Evolutionary conservation across 2,329 filamentous ascomycete genomes (phyloP), one percentile per base, ranked within the genome.

Genomic region (Ampelomyces quisqualis): DNA sequence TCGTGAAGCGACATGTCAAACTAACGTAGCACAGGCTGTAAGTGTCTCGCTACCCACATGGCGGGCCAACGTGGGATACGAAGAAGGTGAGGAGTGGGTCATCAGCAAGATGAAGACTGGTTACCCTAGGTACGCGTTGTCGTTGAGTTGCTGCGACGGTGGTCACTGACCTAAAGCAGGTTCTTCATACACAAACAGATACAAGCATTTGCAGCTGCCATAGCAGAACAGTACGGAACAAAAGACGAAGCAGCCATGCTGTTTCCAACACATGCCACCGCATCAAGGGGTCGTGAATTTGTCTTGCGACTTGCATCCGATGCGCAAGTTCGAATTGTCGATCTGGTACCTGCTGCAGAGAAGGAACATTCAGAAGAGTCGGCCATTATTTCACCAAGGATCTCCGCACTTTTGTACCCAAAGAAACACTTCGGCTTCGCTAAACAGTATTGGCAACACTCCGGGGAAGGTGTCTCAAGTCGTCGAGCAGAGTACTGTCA

Each of bases 361-460:
- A 77, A 76, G 44, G 70, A 75, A 26, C 66, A 73, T 4, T 72
- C 79, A 1, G 69, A 76, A 28, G 62, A 65, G n/a, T 42, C 64
- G 7, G 60, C 65, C 4, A 70, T 76, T 22, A 73, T 74, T 3
- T 66, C 69, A 14, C 72, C 74, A 0, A 65, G 58, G 26, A 50
- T 77, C 3, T 74, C 69, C 5, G 74, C 72, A 17, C 82, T 95
- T 3, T 64, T 97, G 28, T 89, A 85, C 55, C 80, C 84, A 0
- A 73, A 78, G 31, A 79, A 82, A 9, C 71, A 81, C 13, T 90
- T 85, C 56, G 71, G 80, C 4, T 69, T 86, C 44, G 88, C 89
- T n/a, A 97, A 96, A 68, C 81, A 90, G 58, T 96, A 95, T 60
- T 98, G 93, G 93, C 93, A 97, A 67, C 93, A 98, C 67, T 86